These are phyloP conservation scores for Talaromyces amestolkiae DNA, from an alignment of 2,329 filamentous ascomycete species.

Conservation along the genomic window DNA sequence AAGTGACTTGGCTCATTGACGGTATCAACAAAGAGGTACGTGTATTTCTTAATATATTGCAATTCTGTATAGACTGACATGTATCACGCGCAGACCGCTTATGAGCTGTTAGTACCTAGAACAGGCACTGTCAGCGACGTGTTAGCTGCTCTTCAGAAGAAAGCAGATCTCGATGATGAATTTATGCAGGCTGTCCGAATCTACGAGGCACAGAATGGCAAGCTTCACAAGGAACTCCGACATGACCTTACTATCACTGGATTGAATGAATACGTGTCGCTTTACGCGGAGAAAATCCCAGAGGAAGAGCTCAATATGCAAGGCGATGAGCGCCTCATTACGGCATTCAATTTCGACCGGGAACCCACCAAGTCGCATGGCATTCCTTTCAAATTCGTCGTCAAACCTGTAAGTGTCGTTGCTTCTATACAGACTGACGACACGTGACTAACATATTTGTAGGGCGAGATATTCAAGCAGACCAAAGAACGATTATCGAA, in stretches of 20 bases:
- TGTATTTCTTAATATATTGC: background rate
- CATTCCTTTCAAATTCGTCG: constrained; percentile 83
- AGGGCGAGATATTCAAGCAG: constrained; percentile 83
- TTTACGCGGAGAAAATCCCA: constrained; percentile 79
- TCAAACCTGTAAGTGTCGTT: constrained; percentile 65
- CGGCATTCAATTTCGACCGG: constrained; percentile 88
- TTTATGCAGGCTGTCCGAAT: constrained; percentile 70
- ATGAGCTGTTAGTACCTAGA: constrained; percentile 82
- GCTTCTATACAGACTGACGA: background rate
- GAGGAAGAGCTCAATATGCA: constrained; percentile 63
- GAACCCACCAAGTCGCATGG: constrained; percentile 82
- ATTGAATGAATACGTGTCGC: constrained; percentile 78
- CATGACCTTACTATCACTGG: constrained; percentile 71
- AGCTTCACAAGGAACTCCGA: constrained; percentile 75
- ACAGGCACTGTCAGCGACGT: constrained; percentile 78
- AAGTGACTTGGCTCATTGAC: constrained; percentile 80
- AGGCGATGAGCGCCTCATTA: constrained; percentile 67
- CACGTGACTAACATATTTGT: constrained; percentile 17
- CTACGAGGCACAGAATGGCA: constrained; percentile 78
- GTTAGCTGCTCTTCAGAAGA: constrained; percentile 72
- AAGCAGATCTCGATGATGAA: constrained; percentile 75
- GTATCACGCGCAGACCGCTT: background rate
- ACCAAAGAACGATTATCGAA: constrained; percentile 94
- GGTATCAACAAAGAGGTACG: constrained; percentile 82
- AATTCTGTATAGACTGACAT: background rate